phyloP scores from a whole-genome alignment of 352 stramenopile species.

The Saprolegnia diclina region DNA sequence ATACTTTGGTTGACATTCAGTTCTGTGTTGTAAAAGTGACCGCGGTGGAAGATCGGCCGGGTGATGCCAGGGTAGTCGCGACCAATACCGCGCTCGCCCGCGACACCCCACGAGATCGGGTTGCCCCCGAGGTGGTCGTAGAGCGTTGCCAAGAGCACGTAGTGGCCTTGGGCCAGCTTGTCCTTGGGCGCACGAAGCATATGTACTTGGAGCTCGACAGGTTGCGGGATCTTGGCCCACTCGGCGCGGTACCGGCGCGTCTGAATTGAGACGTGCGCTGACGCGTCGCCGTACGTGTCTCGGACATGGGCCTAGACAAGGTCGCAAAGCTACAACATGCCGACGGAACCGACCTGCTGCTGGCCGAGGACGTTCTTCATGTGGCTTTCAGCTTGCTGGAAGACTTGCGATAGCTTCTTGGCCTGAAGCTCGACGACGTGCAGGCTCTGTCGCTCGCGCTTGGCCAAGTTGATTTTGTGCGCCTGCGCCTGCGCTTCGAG shows the following conservation, averaged over 20 bases:
- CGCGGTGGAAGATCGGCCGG: conserved; percentile 63
- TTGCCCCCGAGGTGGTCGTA: conserved; percentile 77
- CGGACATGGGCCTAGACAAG: conserved; percentile 38
- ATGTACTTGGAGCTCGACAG: conserved; percentile 54
- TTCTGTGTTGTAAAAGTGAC: conserved; percentile 81
- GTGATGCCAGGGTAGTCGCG: conserved; percentile 40
- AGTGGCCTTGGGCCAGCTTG: conserved; percentile 67
- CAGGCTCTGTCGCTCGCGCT: conserved; percentile 43
- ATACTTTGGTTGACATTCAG: conserved; percentile 71
- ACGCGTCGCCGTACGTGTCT: conserved; percentile 53
- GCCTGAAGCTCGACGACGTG: conserved; percentile 43
- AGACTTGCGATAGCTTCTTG: conserved; percentile 56
- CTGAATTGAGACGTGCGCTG: conserved; percentile 37
- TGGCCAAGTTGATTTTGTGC: conserved; percentile 37
- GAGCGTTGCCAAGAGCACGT: conserved; percentile 77
- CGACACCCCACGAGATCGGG: conserved; percentile 24
- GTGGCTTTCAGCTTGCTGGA: conserved; percentile 58
- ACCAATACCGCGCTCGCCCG: conserved; percentile 25
- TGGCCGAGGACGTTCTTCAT: conserved; percentile 45
- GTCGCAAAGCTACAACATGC: too few relatives aligned
- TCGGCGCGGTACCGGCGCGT: conserved; percentile 58
- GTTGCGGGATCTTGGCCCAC: conserved; percentile 67
- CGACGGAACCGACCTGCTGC: conserved; percentile 38
- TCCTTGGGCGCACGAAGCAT: conserved; percentile 78
- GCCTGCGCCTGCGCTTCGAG: conserved; percentile 41